These are phyloP conservation scores for Ceratocystis ficicola DNA, from an alignment of 2,329 filamentous ascomycete genomes.

Conservation along the genomic window DNA sequence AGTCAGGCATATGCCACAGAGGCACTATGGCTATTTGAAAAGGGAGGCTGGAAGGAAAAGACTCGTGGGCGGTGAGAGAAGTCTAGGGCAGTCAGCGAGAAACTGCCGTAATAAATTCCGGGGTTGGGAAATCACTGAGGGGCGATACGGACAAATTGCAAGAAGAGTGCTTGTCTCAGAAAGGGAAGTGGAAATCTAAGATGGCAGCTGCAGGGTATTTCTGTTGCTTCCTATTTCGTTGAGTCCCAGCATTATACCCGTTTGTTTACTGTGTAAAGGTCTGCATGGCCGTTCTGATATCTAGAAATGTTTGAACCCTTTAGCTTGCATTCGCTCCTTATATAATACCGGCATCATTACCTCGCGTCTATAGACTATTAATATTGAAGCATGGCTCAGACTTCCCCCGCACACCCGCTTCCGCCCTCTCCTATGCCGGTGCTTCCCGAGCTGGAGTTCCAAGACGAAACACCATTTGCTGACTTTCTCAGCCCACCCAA, in stretches of 20 bases:
- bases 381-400: not conserved
- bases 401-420: not conserved
- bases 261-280: constrained; percentile 1
- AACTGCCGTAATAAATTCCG: not conserved
- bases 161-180: not conserved
- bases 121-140: not conserved
- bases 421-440: constrained; percentile 1
- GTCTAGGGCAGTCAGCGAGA: not conserved
- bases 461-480: not conserved
- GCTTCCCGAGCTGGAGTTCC: constrained; percentile 7
- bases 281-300: not conserved
- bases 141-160: not conserved
- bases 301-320: not conserved
- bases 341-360: constrained; percentile 8
- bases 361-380: not conserved
- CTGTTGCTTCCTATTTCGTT: not conserved
- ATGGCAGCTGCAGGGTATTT: too few relatives aligned
- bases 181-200: not conserved
- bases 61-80: constrained; percentile 39
- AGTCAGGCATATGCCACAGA: constrained; percentile 77
- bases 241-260: not conserved
- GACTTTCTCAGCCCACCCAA: not conserved
- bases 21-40: constrained; percentile 71
- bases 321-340: constrained; percentile 5
- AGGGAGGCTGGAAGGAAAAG: constrained; percentile 57